These are phyloP conservation scores for Eucalyptus cladocalyx DNA, from an alignment of 345 rosid genomes.

Conservation along the genomic window DNA sequence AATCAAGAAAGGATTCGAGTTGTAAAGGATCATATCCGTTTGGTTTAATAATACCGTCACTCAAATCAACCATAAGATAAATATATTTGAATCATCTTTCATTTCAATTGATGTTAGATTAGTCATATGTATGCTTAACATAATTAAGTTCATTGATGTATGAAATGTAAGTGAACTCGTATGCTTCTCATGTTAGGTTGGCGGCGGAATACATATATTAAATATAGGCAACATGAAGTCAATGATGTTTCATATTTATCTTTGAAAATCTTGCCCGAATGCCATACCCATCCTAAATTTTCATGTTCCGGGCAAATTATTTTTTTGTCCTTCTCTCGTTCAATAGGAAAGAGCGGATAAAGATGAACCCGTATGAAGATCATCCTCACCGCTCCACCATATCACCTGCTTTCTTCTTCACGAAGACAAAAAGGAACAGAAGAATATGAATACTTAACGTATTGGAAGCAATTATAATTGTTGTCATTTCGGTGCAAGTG, in stretches of 20 bases:
- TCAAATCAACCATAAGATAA: not conserved
- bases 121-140: not conserved
- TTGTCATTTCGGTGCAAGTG: not conserved
- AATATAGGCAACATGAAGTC: not conserved
- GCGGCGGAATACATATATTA: not conserved
- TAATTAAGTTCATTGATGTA: not conserved
- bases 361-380: not conserved
- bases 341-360: not conserved
- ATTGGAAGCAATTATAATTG: not conserved
- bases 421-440: not conserved
- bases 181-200: not conserved
- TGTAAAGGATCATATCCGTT: not conserved
- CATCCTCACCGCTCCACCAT: not conserved
- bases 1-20: not conserved
- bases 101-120: not conserved
- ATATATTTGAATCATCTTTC: not conserved
- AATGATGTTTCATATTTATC: not conserved
- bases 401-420: not conserved
- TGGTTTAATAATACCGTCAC: not conserved
- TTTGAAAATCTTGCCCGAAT: not conserved
- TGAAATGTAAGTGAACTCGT: not conserved
- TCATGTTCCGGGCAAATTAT: not conserved
- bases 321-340: not conserved
- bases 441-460: not conserved
- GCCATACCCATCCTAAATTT: not conserved